phyloP scores from a whole-genome alignment of 177 flowering plant species.

The Vitis hybrid region DNA sequence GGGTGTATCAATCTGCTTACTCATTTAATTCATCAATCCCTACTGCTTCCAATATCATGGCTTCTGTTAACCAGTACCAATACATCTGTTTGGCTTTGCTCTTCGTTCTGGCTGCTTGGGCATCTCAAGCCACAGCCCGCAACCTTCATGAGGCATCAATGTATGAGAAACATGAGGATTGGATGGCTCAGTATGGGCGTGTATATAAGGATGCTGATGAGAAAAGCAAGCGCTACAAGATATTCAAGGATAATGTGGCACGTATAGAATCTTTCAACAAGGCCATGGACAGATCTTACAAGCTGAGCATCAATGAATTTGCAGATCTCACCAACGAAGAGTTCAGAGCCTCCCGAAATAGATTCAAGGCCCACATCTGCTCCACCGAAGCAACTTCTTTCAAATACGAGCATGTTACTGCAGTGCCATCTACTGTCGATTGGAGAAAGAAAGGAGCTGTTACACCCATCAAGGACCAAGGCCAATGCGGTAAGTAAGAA shows the following conservation, averaged over 20 bases:
- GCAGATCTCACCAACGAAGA: conserved; percentile 26
- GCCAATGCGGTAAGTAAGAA: no score
- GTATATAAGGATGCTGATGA: conserved; percentile 4
- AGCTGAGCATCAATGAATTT: conserved; percentile 23
- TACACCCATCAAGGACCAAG: no score
- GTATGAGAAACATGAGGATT: conserved; percentile 11
- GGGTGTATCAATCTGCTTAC: no score
- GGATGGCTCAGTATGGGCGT: conserved; percentile 18
- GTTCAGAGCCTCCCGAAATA: conserved; percentile 12
- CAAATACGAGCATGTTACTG: no score
- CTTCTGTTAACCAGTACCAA: not conserved
- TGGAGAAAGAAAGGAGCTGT: no score
- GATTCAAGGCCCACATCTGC: conserved; percentile 8
- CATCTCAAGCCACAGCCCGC: conserved; percentile 8
- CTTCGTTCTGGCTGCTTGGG: conserved; percentile 14
- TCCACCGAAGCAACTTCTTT: no score
- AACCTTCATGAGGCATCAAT: conserved; percentile 6
- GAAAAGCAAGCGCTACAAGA: conserved; percentile 8
- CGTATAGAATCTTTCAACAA: conserved; percentile 20
- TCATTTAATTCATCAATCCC: no score
- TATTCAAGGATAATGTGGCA: conserved; percentile 14
- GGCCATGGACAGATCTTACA: conserved; percentile 18
- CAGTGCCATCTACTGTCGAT: no score
- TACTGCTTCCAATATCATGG: not conserved
- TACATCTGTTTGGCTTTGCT: conserved; percentile 9